Evolutionary conservation across 2,329 filamentous ascomycete species (phyloP).

Genomic region (Phoma herbarum): DNA sequence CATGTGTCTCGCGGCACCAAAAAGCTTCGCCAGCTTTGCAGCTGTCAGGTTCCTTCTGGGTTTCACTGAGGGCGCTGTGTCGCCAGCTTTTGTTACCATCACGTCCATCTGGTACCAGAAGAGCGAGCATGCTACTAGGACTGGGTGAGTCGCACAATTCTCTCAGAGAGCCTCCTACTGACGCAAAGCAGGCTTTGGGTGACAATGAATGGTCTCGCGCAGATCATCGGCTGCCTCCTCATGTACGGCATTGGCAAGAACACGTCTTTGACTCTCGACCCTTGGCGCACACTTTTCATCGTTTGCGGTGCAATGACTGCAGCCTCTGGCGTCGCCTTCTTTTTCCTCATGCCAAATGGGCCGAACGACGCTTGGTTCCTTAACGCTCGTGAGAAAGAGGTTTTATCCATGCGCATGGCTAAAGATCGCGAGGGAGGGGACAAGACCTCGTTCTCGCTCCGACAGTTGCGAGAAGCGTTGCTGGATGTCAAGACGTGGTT

Average conservation of each 20-base stretch:
- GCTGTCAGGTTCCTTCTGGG: conserved; percentile 53
- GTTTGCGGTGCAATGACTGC: conserved; percentile 60
- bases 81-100: conserved; percentile 58
- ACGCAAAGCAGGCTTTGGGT: conserved; percentile 50
- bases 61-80: conserved; percentile 57
- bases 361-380: conserved; percentile 62
- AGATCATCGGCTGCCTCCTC: conserved; percentile 57
- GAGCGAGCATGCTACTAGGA: conserved; percentile 39
- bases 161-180: neutral
- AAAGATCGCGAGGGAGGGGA: conserved; percentile 54
- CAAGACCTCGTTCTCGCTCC: conserved; percentile 55
- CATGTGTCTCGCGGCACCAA: conserved; percentile 55
- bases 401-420: conserved; percentile 52
- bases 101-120: conserved; percentile 48
- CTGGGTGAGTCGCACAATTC: conserved; percentile 18
- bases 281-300: conserved; percentile 61
- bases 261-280: conserved; percentile 48
- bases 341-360: conserved; percentile 57
- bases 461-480: conserved; percentile 57
- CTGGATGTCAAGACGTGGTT: conserved; percentile 16
- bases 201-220: conserved; percentile 58
- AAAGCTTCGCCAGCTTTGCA: conserved; percentile 53
- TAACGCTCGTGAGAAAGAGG: conserved; percentile 53
- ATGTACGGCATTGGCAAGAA: conserved; percentile 62
- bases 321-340: conserved; percentile 56